Base-by-base conservation (phyloP, 306 rosid genomes). In the Sicyos edulis region DNA sequence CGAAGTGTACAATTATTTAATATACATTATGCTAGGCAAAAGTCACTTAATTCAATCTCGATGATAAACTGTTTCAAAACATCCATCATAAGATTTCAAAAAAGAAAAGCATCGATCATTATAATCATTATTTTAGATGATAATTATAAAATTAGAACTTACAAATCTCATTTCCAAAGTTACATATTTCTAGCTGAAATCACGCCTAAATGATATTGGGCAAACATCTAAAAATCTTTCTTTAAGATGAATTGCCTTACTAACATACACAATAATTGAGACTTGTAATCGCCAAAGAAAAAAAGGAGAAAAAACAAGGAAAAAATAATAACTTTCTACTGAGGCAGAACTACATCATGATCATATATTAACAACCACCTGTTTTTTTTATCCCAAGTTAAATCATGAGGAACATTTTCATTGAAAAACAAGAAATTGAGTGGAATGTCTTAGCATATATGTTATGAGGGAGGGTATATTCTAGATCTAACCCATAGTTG, bases 351-450 rank as follows among this genome's bases (percentile, higher is more conserved):
- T 44, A 60, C 67, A 61, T 29, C 67, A 29, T 61, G 8, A 61
- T 29, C 67, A 29, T 61, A 15, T n/a, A 64, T 40, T 26, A 17
- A 64, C 29, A 17, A 64, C 29, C 51, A 64, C 52, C 29, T n/a
- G 52, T 26, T 26, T 64, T 40, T 32, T 32, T 32, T 32, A 40
- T 64, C 24, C 50, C 22, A 34, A 61, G 67, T 29, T 20, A 60
- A 60, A 60, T 60, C 67, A 60, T 7, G 22, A 16, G 47, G 49
- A 34, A 32, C 68, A 61, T 61, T 61, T 21, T 60, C 45, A 13
- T 16, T 24, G 64, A 58, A 26, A 17, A 8, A 47, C 69, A 37
- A 63, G 70, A 64, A 42, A 64, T 17, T 64, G 70, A 40, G 70
- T 65, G 26, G 14, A 62, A 34, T 37, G 8, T 7, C 49, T 34